phyloP scores from a whole-genome alignment of 352 stramenopile species.

The Blastocystis sp. region DNA sequence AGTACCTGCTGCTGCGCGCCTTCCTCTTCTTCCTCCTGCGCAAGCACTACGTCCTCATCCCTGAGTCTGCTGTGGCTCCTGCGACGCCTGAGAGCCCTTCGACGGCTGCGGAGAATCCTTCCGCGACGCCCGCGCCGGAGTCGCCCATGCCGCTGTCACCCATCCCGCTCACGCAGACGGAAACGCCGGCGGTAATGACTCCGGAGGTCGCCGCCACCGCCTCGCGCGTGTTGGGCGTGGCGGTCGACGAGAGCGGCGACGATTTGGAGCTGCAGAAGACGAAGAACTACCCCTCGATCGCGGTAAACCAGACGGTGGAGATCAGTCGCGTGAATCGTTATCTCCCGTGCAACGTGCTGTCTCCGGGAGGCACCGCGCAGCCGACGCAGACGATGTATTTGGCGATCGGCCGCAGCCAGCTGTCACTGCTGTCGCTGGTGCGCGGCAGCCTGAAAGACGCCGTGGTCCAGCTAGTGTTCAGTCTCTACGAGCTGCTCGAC shows the following conservation, averaged over 20 bases:
- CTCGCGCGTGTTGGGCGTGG: background rate
- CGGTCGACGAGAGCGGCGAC: background rate
- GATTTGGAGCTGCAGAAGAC: constrained; percentile 11
- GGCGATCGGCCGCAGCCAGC: background rate
- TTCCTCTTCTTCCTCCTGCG: constrained; percentile 6
- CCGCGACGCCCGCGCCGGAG: no score
- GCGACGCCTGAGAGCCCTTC: background rate
- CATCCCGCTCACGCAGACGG: background rate
- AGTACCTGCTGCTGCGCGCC: background rate
- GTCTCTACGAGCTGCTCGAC: background rate
- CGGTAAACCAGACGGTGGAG: background rate
- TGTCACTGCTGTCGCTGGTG: background rate
- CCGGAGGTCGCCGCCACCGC: background rate
- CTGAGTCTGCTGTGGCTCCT: background rate
- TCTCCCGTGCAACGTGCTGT: background rate
- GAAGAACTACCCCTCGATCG: background rate
- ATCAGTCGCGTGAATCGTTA: background rate
- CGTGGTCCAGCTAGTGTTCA: background rate
- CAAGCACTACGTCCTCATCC: background rate
- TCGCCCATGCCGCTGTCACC: background rate
- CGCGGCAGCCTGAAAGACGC: background rate
- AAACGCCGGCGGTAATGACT: background rate
- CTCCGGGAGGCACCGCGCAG: background rate
- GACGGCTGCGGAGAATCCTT: background rate
- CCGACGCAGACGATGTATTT: background rate